These are phyloP conservation scores for Mycena chlorophos DNA, from an alignment of 768 basidiomycete genomes.

Conservation along the genomic window DNA sequence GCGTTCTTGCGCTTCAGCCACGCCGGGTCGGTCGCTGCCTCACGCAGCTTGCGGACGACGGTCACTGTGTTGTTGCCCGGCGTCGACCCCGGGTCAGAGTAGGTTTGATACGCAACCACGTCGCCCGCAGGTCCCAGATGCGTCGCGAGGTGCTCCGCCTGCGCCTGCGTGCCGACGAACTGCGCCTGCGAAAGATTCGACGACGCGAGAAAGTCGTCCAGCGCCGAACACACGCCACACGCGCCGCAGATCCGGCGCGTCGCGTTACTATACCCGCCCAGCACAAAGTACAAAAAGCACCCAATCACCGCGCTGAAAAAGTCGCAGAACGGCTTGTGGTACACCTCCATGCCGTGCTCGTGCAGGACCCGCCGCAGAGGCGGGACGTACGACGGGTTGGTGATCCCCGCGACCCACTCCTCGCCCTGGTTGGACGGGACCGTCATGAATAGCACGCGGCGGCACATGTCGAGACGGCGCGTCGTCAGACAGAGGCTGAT, in stretches of 20 bases:
- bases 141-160: slow-evolving; percentile 16
- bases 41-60: slow-evolving; percentile 12
- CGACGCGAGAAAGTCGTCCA: slow-evolving; percentile 19
- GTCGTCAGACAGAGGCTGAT: slow-evolving; percentile 18
- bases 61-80: slow-evolving; percentile 17
- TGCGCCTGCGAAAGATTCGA: slow-evolving; percentile 19
- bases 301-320: slow-evolving; percentile 23
- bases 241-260: slow-evolving; percentile 7
- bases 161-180: slow-evolving; percentile 13
- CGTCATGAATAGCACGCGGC: slow-evolving; percentile 18
- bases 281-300: slow-evolving; percentile 18
- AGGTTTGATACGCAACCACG: slow-evolving; percentile 10
- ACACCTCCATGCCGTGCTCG: slow-evolving; percentile 16
- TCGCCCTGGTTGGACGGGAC: slow-evolving; percentile 18
- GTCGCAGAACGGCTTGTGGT: slow-evolving; percentile 20
- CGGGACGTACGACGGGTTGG: slow-evolving; percentile 11
- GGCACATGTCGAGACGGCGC: slow-evolving; percentile 22
- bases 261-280: slow-evolving; percentile 7
- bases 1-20: slow-evolving; percentile 13
- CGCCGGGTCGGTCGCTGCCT: slow-evolving; percentile 1
- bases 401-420: slow-evolving; percentile 18
- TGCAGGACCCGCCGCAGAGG: slow-evolving; percentile 10
- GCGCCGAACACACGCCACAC: slow-evolving; percentile 15
- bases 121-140: slow-evolving; percentile 10
- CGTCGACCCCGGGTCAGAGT: slow-evolving; percentile 15